Percentiles rank a stretch among this genome's conserved stretches.
These are phyloP conservation scores for Pleurotus platypus DNA, from an alignment of 768 basidiomycete species.

Conservation along the genomic window DNA sequence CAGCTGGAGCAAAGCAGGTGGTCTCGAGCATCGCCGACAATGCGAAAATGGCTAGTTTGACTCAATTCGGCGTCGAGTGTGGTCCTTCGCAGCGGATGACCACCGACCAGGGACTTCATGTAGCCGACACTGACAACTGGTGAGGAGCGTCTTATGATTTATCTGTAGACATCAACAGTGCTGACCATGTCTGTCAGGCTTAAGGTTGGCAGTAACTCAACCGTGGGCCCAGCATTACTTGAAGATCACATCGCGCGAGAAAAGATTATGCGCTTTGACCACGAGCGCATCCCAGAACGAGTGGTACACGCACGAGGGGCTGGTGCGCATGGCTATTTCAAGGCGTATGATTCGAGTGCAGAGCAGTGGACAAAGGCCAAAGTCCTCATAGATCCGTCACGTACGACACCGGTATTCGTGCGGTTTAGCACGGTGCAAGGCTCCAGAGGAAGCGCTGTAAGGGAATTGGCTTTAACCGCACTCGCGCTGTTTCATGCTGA, in stretches of 20 bases:
- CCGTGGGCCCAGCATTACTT: slow-evolving; percentile 68
- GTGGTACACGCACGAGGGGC: slow-evolving; percentile 71
- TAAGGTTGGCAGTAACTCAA: slow-evolving; percentile 40
- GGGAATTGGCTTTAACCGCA: slow-evolving; percentile 15
- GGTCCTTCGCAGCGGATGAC: slow-evolving; percentile 35
- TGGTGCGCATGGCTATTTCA: slow-evolving; percentile 83
- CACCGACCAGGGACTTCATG: slow-evolving; percentile 58
- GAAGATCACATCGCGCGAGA: slow-evolving; percentile 74
- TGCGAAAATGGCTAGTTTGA: slow-evolving; percentile 31
- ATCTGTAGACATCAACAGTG: background rate
- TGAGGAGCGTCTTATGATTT: slow-evolving; percentile 17
- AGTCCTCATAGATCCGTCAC: slow-evolving; percentile 69
- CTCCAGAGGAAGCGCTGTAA: slow-evolving; percentile 75
- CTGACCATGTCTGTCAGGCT: slow-evolving; percentile 37
- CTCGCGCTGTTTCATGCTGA: background rate
- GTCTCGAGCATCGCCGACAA: slow-evolving; percentile 22
- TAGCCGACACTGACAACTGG: slow-evolving; percentile 68
- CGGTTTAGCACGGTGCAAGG: slow-evolving; percentile 89
- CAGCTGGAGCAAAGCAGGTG: slow-evolving; percentile 19
- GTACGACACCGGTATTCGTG: slow-evolving; percentile 73
- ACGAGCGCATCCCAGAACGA: slow-evolving; percentile 88
- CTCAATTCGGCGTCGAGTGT: slow-evolving; percentile 28
- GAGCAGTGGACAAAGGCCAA: slow-evolving; percentile 67
- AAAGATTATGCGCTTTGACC: slow-evolving; percentile 79
- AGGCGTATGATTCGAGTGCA: slow-evolving; percentile 62